Percentiles rank a stretch among this genome's conserved stretches.
Conservation (phyloP, 495 filamentous ascomycete genomes). For the Penicillium alfredii region DNA sequence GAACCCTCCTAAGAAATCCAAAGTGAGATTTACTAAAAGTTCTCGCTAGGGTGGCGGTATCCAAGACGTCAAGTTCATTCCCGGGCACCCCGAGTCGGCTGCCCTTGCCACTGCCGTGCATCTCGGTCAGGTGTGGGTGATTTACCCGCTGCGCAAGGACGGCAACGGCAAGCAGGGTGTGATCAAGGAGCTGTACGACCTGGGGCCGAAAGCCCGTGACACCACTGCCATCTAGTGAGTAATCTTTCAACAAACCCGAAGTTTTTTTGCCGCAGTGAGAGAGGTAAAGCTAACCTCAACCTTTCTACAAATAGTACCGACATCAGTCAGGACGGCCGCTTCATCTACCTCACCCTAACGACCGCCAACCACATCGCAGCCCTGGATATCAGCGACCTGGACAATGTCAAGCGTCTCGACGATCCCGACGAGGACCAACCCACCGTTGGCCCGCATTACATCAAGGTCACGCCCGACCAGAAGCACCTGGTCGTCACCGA, state of each 20-base stretch:
- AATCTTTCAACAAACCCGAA: too few species aligned
- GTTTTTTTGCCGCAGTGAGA: not conserved
- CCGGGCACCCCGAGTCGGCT: conserved; percentile 51
- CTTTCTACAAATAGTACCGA: conserved; percentile 42
- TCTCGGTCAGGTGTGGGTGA: conserved; percentile 59
- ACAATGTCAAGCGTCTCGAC: conserved; percentile 55
- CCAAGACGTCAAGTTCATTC: conserved; percentile 63
- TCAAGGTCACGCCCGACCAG: conserved; percentile 60
- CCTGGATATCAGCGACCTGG: conserved; percentile 56
- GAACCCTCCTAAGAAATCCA: not conserved
- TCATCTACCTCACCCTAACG: conserved; percentile 55
- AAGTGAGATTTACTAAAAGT: not conserved
- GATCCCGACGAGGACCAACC: conserved; percentile 53
- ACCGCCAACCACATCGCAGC: conserved; percentile 59
- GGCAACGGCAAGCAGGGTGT: conserved; percentile 49
- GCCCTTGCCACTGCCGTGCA: conserved; percentile 58
- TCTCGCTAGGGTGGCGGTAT: conserved; percentile 47
- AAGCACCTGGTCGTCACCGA: conserved; percentile 57
- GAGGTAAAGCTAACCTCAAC: conserved; percentile 2
- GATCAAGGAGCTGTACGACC: conserved; percentile 52
- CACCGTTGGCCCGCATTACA: conserved; percentile 56
- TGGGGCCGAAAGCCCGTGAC: conserved; percentile 51
- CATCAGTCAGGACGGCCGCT: conserved; percentile 53
- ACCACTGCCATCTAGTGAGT: conserved; percentile 52
- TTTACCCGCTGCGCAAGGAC: conserved; percentile 54